Conservation (phyloP, 2,329 filamentous ascomycete species). For the Claviceps sorghi region DNA sequence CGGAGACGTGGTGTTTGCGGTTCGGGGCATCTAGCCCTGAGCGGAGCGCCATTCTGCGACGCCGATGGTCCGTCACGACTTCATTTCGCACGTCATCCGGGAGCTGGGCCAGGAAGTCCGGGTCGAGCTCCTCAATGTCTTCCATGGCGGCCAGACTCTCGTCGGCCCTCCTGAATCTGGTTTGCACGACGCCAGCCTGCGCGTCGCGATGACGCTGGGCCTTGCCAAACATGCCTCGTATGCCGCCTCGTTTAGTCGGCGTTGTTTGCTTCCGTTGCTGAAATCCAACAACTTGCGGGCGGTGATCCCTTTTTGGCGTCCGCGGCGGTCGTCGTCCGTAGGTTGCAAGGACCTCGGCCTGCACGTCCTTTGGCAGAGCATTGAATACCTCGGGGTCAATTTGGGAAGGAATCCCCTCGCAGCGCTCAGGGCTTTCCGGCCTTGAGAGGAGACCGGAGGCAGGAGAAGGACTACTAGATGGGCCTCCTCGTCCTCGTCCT, state of each 20-base stretch:
- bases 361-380: conserved; percentile 72
- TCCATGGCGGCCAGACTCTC: conserved; percentile 15
- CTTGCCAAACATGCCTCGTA: conserved; percentile 25
- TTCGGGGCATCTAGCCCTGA: conserved; percentile 30
- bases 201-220: conserved; percentile 38
- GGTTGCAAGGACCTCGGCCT: conserved; percentile 64
- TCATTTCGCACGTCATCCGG: conserved; percentile 69
- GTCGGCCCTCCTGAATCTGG: conserved; percentile 42
- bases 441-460: conserved; percentile 12
- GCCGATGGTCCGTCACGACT: conserved; percentile 56
- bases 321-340: conserved; percentile 37
- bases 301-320: conserved; percentile 34
- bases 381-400: conserved; percentile 74
- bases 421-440: conserved; percentile 26
- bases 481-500: conserved; percentile 14
- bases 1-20: conserved; percentile 11
- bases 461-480: conserved; percentile 5
- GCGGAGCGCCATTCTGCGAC: conserved; percentile 41
- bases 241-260: conserved; percentile 49
- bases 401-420: conserved; percentile 50
- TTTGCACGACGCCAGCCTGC: conserved; percentile 52
- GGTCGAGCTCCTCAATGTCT: conserved; percentile 40
- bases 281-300: conserved; percentile 30
- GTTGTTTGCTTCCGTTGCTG: conserved; percentile 40
- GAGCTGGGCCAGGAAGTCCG: conserved; percentile 65